Conservation (phyloP, 352 stramenopile species). For the Phytopythium helicoides region DNA sequence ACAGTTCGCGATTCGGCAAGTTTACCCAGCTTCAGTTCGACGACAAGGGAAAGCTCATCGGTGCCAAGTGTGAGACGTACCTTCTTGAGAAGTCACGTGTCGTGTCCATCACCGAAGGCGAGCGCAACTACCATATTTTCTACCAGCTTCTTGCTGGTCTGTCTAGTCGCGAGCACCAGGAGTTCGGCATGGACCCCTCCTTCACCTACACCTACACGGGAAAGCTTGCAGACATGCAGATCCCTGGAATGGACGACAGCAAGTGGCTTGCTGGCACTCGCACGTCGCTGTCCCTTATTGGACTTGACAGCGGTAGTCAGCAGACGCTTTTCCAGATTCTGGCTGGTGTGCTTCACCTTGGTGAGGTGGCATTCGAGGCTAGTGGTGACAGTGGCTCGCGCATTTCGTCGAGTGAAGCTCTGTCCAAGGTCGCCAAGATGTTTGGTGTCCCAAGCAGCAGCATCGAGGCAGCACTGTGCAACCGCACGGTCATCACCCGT, state of each 20-base stretch:
- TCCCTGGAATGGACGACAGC: conserved; percentile 81
- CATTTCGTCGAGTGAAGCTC: conserved; percentile 61
- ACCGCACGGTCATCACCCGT: conserved; percentile 89
- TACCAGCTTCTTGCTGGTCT: conserved; percentile 91
- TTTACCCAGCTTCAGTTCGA: conserved; percentile 91
- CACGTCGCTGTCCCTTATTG: conserved; percentile 78
- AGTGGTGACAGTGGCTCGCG: conserved; percentile 69
- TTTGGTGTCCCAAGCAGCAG: conserved; percentile 85
- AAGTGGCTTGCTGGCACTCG: conserved; percentile 82
- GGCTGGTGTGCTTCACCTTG: conserved; percentile 94
- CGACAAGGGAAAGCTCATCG: conserved; percentile 68
- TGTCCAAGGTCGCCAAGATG: conserved; percentile 83
- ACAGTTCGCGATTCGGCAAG: conserved; percentile 90
- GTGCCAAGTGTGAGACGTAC: conserved; percentile 92
- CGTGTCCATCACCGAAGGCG: conserved; percentile 92
- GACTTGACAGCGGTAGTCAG: conserved; percentile 49
- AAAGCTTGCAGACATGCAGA: conserved; percentile 70
- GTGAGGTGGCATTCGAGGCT: conserved; percentile 92
- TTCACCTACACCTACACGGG: conserved; percentile 78
- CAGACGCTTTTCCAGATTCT: conserved; percentile 83
- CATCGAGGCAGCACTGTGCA: conserved; percentile 92
- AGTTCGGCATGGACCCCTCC: conserved; percentile 61
- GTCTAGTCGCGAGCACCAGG: conserved; percentile 43
- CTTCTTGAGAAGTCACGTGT: conserved; percentile 96
- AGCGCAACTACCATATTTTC: conserved; percentile 98